Base-by-base conservation (phyloP, 176 grass and related monocot genomes). In the Metroxylon sagu region DNA sequence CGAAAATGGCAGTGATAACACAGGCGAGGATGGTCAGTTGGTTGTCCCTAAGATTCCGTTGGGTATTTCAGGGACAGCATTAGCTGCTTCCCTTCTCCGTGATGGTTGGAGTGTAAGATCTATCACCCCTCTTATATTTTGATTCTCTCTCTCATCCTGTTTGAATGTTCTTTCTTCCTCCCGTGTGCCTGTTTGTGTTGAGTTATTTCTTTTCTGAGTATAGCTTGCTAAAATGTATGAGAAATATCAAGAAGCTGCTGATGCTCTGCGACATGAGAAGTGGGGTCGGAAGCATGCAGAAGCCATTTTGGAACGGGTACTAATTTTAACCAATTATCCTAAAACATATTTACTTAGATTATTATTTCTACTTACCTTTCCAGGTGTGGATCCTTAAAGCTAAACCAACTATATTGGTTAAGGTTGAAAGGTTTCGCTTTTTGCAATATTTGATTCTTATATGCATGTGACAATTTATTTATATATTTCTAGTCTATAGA, bases 141-240 rank as follows among this genome's bases (percentile, higher is more conserved):
- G 8, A 25, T 29, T 58, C 57, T 74, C 8, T 48, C 16, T 28
- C 50, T 61, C 28, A 4, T 43, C 57, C 27, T 48, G 23, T 50
- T 2, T 70, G 15, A 68, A 1, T 80, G 55, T 18, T 67, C 12
- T n/a, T 69, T 77, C 4, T 48, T 65, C 49, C 8, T 4, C 61
- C 23, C 29, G 4, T 19, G 60, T 66, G 18, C 35, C 35, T 35
- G 10, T 43, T 48, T 68, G 59, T 66, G 70, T 71, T 78, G 27
- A 49, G 69, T 60, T 14, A 16, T 62, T 62, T 16, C 5, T 43
- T 43, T 43, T 43, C 10, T 43, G 35, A 56, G 14, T 51, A 61
- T 79, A 98, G 93, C 93, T 98, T 70, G 78, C 87, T 61, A 98
- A 98, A 67, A 98, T 98, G 39, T 98, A 98, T 66, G 93, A 92